These are phyloP conservation scores for Apiospora pterosperma DNA, from an alignment of 2,329 filamentous ascomycete species.

Conservation along the genomic window DNA sequence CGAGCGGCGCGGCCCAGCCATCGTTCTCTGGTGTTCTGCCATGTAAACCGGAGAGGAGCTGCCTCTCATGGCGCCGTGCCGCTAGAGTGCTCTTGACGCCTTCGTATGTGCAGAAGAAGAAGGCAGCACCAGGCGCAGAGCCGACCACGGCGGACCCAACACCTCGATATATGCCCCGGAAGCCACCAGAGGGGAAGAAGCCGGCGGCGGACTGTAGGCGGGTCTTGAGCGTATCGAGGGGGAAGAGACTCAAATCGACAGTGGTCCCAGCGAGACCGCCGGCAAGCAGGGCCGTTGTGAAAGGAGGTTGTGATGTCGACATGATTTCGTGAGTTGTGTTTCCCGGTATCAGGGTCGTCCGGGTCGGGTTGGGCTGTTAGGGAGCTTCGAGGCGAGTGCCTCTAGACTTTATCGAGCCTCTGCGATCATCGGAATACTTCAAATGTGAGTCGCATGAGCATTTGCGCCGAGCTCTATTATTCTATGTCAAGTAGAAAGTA, in stretches of 20 bases:
- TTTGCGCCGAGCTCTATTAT: not conserved
- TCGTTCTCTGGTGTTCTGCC: not conserved
- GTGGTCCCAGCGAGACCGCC: conserved; percentile 91
- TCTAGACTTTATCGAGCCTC: not conserved
- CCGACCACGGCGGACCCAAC: conserved; percentile 87
- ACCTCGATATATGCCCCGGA: conserved; percentile 89
- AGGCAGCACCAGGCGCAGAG: conserved; percentile 87
- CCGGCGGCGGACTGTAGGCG: conserved; percentile 80
- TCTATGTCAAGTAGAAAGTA: not conserved
- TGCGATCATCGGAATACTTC: not conserved
- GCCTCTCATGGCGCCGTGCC: conserved; percentile 22
- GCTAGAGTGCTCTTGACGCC: conserved; percentile 58
- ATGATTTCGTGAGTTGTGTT: not conserved
- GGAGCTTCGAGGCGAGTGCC: conserved; percentile 1
- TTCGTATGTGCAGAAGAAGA: conserved; percentile 98
- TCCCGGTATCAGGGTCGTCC: not conserved
- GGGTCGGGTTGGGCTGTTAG: not conserved
- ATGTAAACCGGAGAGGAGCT: conserved; percentile 7
- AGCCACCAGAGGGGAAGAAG: conserved; percentile 81
- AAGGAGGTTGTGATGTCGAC: conserved; percentile 35
- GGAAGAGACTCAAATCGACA: conserved; percentile 94
- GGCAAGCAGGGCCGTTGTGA: conserved; percentile 65
- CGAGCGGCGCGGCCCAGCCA: conserved; percentile 30
- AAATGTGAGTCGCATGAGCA: not conserved
- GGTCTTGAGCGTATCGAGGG: conserved; percentile 98